Conservation (phyloP, 106 monocot species). For the Xerophyta viscosa region DNA sequence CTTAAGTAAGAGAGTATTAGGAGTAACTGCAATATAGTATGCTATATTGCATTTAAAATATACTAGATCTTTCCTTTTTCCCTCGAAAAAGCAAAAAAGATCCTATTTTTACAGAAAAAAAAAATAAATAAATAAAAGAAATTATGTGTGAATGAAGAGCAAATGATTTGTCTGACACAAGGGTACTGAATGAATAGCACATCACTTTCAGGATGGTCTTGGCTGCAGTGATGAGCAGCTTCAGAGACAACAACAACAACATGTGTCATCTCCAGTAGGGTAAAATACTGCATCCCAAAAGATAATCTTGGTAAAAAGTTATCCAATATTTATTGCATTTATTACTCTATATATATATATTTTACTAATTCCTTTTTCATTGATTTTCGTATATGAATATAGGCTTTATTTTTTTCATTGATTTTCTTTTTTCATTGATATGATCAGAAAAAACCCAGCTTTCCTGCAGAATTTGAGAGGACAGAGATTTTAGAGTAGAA, state of each 20-base stretch:
- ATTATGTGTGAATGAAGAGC: background rate
- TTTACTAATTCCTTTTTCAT: no score
- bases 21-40: no score
- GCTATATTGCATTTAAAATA: no score
- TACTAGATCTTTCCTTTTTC: background rate
- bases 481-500: no score
- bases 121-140: background rate
- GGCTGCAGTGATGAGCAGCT: constrained; percentile 11
- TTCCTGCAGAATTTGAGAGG: no score
- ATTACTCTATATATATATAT: background rate
- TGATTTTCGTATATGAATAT: no score
- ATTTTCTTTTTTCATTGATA: no score
- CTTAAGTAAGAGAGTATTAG: no score
- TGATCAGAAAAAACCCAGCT: no score
- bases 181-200: background rate
- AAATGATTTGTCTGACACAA: background rate
- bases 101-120: background rate
- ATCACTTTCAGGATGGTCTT: constrained; percentile 26
- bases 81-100: background rate
- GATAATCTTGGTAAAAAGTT: no score
- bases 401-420: no score
- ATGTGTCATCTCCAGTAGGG: constrained; percentile 37
- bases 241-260: constrained; percentile 4
- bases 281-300: background rate
- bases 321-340: no score